Conservation (phyloP, 1,284 basidiomycete genomes). For the Ganoderma boninense region DNA sequence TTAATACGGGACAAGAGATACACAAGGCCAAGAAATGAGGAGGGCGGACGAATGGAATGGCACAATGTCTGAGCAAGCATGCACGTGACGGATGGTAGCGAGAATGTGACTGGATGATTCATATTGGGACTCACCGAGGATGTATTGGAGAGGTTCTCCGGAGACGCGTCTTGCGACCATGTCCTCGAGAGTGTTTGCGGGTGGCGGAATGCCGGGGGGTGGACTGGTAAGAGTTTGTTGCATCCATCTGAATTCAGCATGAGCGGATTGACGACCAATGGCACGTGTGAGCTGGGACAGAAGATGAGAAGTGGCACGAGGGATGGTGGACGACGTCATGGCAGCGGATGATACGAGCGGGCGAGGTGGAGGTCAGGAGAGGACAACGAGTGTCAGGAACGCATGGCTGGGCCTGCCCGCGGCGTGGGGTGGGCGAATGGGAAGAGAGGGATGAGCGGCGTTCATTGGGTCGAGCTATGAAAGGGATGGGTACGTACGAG, state of each 20-base stretch:
- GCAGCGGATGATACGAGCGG: background rate
- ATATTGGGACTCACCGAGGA: constrained; percentile 68
- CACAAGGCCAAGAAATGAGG: background rate
- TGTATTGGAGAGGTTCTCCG: constrained; percentile 91
- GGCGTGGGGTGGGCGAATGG: constrained; percentile 26
- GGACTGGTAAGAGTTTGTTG: constrained; percentile 44
- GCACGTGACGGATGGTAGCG: background rate
- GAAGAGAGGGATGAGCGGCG: background rate
- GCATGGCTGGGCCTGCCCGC: constrained; percentile 30
- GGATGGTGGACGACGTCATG: background rate
- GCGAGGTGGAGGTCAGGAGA: background rate
- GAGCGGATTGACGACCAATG: constrained; percentile 57
- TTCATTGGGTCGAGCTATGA: background rate
- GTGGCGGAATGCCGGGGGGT: constrained; percentile 10
- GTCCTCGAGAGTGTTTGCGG: constrained; percentile 43
- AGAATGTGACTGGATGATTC: background rate
- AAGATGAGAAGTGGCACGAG: constrained; percentile 24
- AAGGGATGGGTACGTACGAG: background rate
- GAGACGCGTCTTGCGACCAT: constrained; percentile 63
- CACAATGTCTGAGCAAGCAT: background rate
- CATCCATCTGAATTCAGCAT: constrained; percentile 71
- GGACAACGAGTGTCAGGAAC: constrained; percentile 3
- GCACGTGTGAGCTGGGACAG: constrained; percentile 45
- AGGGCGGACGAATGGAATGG: background rate
- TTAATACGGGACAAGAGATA: background rate